Evolutionary conservation across 805 yeast genomes (phyloP), one percentile per base, ranked within the genome.

Genomic region (Suhomyces kilbournensis): DNA sequence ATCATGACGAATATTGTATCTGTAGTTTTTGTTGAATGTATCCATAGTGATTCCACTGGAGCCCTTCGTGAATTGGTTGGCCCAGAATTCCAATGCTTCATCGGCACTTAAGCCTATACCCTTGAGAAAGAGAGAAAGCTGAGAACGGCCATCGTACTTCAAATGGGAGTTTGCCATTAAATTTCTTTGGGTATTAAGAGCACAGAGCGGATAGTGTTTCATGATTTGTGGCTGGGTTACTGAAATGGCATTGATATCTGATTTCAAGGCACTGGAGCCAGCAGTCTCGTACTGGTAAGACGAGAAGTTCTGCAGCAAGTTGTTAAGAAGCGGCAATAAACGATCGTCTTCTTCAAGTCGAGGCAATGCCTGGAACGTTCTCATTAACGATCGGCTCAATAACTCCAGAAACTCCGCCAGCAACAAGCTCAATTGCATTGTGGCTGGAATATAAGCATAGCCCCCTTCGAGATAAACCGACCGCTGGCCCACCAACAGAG

Each of bases 341-440:
- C 99, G 77, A 65, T 91, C 96, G 63, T 91, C 97, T 71, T 93
- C 98, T 63, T 91, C 97, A 51, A 93, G 73, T 9, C 92, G 78
- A 6, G 97, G 96, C 50, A 91, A 72, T 19, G 88, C 80, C 63
- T 87, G 88, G 60, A 90, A 84, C 0, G 97, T 89, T 46, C 76
- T 70, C 20, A 83, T 70, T 57, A 94, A 74, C 19, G 83, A 81
- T 15, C 68, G 64, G 2, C 67, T 65, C 49, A 92, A 71, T 51
- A 72, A 67, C 39, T 74, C 77, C 34, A 82, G 72, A 66, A 86
- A 93, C 64, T 90, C 97, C 42, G 76, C 79, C 0, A 86, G 70
- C 28, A 94, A 72, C 49, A 93, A 71, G 51, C 84, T 83, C 54
- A 87, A 71, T 67, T 91, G 97, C 62, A 86, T 82, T 47, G 87